Evolutionary conservation across 2,329 filamentous ascomycete genomes (phyloP).

Genomic region (Arthrinium puccinioides): DNA sequence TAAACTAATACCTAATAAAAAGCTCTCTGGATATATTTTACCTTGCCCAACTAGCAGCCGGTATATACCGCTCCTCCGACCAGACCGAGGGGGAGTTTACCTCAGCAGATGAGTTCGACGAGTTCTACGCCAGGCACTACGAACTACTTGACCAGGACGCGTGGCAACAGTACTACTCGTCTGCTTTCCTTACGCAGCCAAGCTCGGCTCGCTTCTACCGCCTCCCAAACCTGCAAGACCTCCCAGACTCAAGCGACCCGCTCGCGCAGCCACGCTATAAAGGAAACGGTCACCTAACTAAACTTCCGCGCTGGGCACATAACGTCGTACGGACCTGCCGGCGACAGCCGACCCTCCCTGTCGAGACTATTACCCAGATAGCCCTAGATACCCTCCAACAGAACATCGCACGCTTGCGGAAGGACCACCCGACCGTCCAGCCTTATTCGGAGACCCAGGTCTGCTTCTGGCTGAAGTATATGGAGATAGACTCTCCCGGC

Average conservation of each 20-base stretch:
- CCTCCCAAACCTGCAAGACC: neutral
- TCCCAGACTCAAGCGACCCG: conserved; percentile 1
- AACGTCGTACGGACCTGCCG: neutral
- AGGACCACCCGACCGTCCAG: neutral
- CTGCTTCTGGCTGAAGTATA: neutral
- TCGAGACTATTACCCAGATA: neutral
- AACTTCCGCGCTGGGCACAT: neutral
- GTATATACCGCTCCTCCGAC: neutral
- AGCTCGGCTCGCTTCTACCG: conserved; percentile 1
- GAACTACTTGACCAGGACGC: neutral
- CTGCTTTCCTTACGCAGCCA: neutral
- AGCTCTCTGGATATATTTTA: neutral
- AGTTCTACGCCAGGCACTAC: neutral
- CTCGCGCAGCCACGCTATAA: neutral
- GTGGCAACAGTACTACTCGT: conserved; percentile 1
- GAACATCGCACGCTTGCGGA: neutral
- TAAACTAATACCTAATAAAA: neutral
- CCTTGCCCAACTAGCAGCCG: neutral
- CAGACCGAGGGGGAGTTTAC: neutral
- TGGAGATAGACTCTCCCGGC: neutral
- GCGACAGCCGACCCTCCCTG: neutral
- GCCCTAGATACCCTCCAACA: neutral
- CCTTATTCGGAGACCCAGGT: neutral
- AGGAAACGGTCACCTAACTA: neutral
- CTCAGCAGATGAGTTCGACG: neutral